These are phyloP conservation scores for Bruguiera hainesii DNA, from an alignment of 441 rosid species.

Conservation along the genomic window DNA sequence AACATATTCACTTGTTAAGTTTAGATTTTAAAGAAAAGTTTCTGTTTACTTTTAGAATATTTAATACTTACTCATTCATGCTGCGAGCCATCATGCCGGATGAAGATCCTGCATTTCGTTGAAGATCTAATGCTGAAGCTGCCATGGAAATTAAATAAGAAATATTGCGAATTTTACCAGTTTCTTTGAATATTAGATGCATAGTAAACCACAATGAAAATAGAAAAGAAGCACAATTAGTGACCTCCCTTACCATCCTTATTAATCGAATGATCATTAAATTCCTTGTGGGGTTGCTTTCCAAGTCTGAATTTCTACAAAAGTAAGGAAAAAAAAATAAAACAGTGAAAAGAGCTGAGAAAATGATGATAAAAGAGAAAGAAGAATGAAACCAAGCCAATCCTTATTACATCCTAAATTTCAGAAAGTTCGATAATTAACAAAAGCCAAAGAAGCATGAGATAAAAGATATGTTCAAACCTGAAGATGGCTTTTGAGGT, in stretches of 20 bases:
- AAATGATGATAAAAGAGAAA: constrained; percentile 2
- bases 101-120: constrained; percentile 75
- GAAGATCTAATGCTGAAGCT: constrained; percentile 82
- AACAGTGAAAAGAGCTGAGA: constrained; percentile 19
- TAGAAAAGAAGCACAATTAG: constrained; percentile 28
- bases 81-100: constrained; percentile 84
- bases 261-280: constrained; percentile 79
- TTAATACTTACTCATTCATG: constrained; percentile 81
- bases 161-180: neutral
- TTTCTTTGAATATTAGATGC: neutral
- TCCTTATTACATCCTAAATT: constrained; percentile 13
- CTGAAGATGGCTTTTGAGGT: constrained; percentile 99
- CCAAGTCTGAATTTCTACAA: constrained; percentile 96
- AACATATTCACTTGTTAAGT: neutral
- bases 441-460: constrained; percentile 30
- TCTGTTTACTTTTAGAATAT: neutral
- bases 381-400: constrained; percentile 26
- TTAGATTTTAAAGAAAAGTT: neutral
- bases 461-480: constrained; percentile 41
- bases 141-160: constrained; percentile 17
- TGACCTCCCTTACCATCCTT: constrained; percentile 73
- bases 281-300: constrained; percentile 99
- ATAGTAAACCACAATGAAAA: neutral
- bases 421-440: constrained; percentile 10
- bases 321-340: constrained; percentile 13